Percentiles rank a stretch among this genome's conserved stretches.
These are phyloP conservation scores for Cercospora berteroae DNA, from an alignment of 2,329 filamentous ascomycete species.

Conservation along the genomic window DNA sequence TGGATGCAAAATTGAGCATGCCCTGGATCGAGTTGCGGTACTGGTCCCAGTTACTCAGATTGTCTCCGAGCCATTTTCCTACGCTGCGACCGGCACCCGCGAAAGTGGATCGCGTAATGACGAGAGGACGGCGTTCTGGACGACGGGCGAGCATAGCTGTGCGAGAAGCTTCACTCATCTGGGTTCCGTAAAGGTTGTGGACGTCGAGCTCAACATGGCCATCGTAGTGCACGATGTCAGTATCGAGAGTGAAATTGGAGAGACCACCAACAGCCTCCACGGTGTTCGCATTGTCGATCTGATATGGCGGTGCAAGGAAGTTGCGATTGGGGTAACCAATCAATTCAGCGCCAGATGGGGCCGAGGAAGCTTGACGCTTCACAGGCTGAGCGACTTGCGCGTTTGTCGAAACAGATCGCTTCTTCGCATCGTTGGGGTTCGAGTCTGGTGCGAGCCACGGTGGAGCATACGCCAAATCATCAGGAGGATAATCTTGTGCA, in stretches of 20 bases:
- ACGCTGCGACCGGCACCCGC: slow-evolving; percentile 54
- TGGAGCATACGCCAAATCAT: slow-evolving; percentile 31
- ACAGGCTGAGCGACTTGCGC: background rate
- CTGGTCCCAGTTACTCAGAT: slow-evolving; percentile 44
- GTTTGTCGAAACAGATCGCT: slow-evolving; percentile 6
- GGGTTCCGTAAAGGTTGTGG: slow-evolving; percentile 72
- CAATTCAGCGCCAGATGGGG: slow-evolving; percentile 16
- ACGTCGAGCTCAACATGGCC: slow-evolving; percentile 69
- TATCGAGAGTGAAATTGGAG: slow-evolving; percentile 55
- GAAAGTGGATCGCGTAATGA: slow-evolving; percentile 67
- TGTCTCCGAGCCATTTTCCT: slow-evolving; percentile 59
- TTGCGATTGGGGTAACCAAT: slow-evolving; percentile 41
- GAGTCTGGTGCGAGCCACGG: slow-evolving; percentile 41
- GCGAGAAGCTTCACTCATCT: slow-evolving; percentile 68
- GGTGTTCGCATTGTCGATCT: slow-evolving; percentile 56
- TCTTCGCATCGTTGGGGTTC: slow-evolving; percentile 24
- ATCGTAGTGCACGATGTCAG: slow-evolving; percentile 65
- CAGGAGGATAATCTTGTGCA: slow-evolving; percentile 23
- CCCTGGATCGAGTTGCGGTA: slow-evolving; percentile 44
- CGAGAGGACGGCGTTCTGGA: slow-evolving; percentile 62
- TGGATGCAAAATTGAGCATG: slow-evolving; percentile 46
- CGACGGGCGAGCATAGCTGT: slow-evolving; percentile 66
- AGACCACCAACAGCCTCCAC: slow-evolving; percentile 43
- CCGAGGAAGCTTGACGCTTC: slow-evolving; percentile 19
- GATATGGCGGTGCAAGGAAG: slow-evolving; percentile 63